Evolutionary conservation across 202 grass and related monocot genomes (phyloP).

Genomic region (Digitaria exilis): DNA sequence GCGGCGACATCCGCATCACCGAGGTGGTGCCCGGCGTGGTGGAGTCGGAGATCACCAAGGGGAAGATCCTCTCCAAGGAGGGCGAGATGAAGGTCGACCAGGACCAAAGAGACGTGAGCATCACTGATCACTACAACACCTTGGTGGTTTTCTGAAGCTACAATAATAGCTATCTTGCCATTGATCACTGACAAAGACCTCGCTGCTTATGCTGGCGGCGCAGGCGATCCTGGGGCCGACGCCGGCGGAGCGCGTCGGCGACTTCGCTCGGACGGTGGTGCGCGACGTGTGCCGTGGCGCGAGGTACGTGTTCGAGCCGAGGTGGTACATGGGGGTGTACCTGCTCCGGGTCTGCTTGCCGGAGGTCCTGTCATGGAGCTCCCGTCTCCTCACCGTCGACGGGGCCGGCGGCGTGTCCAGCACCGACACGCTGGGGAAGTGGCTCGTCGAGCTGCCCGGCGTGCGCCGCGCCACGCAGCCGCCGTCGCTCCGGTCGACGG

Average conservation of each 20-base stretch:
- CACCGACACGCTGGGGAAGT: conserved; percentile 50
- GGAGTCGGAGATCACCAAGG: conserved; percentile 65
- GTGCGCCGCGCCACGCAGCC: conserved; percentile 40
- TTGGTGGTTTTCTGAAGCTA: not conserved
- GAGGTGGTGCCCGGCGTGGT: conserved; percentile 60
- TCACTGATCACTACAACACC: not conserved
- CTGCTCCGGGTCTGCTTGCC: conserved; percentile 49
- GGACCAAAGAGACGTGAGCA: conserved; percentile 28
- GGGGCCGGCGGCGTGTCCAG: not conserved
- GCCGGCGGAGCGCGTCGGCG: conserved; percentile 28
- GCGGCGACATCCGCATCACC: conserved; percentile 50
- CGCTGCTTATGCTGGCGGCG: too few species aligned
- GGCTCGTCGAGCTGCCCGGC: conserved; percentile 41
- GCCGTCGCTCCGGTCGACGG: conserved; percentile 42
- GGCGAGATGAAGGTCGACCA: conserved; percentile 48
- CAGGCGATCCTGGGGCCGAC: conserved; percentile 53
- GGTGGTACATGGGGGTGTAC: conserved; percentile 59
- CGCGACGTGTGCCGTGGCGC: conserved; percentile 47
- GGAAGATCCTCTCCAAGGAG: conserved; percentile 53
- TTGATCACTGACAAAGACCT: not conserved
- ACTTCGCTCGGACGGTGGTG: conserved; percentile 47
- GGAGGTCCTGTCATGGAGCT: conserved; percentile 46
- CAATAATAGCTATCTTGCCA: not conserved
- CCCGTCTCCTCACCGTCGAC: conserved; percentile 46
- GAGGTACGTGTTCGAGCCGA: conserved; percentile 56